Conservation (phyloP, 2,329 filamentous ascomycete species). For the Tolypocladium ovalisporum region DNA sequence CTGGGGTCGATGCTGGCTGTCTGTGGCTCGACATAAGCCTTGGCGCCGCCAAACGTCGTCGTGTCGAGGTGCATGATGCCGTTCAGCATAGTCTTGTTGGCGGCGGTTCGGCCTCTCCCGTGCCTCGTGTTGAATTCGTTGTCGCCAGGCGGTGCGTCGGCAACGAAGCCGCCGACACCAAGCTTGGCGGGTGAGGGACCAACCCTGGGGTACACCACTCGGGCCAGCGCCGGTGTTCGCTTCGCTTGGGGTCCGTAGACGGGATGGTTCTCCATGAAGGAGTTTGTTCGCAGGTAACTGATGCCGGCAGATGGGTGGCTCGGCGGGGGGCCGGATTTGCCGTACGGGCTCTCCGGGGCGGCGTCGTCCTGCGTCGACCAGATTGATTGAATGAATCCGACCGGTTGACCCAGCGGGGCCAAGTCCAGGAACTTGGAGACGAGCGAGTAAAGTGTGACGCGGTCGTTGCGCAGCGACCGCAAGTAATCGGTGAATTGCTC, state of each 20-base stretch:
- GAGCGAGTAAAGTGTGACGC: slow-evolving; percentile 36
- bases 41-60: slow-evolving; percentile 38
- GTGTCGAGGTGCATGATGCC: slow-evolving; percentile 34
- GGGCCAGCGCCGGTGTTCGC: slow-evolving; percentile 36
- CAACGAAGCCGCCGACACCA: slow-evolving; percentile 45
- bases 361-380: slow-evolving; percentile 12
- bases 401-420: slow-evolving; percentile 33
- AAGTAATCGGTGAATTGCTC: slow-evolving; percentile 40
- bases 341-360: slow-evolving; percentile 31
- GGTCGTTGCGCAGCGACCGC: slow-evolving; percentile 40
- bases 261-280: slow-evolving; percentile 48
- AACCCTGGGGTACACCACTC: slow-evolving; percentile 36
- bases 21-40: slow-evolving; percentile 32
- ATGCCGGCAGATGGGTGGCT: slow-evolving; percentile 53
- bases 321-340: slow-evolving; percentile 42
- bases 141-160: slow-evolving; percentile 28
- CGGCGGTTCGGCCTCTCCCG: slow-evolving; percentile 6
- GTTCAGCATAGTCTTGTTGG: slow-evolving; percentile 15
- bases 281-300: slow-evolving; percentile 46
- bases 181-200: slow-evolving; percentile 27
- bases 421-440: slow-evolving; percentile 54
- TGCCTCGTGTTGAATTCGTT: slow-evolving; percentile 27
- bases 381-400: slow-evolving; percentile 15
- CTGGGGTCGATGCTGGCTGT: slow-evolving; percentile 35
- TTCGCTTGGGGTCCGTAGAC: slow-evolving; percentile 46